Percentiles rank a stretch among this genome's conserved stretches.
These are phyloP conservation scores for Neopestalotiopsis clavispora DNA, from an alignment of 2,329 filamentous ascomycete species.

Conservation along the genomic window DNA sequence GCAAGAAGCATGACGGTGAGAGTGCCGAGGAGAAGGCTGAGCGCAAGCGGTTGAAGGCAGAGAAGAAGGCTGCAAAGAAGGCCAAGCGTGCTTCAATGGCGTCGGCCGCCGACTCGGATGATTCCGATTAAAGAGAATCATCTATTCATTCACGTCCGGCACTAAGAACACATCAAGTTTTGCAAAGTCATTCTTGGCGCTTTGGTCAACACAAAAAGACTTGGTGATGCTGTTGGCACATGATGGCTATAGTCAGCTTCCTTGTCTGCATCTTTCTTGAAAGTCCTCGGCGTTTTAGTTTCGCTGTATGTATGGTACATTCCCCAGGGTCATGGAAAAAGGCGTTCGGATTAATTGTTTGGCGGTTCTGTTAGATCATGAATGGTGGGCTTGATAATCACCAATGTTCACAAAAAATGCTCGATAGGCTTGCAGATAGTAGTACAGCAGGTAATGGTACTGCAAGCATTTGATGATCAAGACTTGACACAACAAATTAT, in stretches of 20 bases:
- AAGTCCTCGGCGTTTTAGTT: conserved; percentile 19
- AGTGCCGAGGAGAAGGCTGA: conserved; percentile 70
- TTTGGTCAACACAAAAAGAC: neutral
- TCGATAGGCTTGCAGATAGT: conserved; percentile 17
- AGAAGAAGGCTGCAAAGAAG: conserved; percentile 63
- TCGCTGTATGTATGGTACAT: conserved; percentile 20
- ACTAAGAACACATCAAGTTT: neutral
- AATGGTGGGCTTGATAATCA: neutral
- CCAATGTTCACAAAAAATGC: neutral
- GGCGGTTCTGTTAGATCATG: conserved; percentile 1
- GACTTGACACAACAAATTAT: neutral
- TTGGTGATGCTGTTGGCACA: neutral
- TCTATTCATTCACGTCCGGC: neutral
- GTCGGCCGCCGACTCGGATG: conserved; percentile 44
- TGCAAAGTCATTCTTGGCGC: neutral
- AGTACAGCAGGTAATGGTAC: conserved; percentile 4
- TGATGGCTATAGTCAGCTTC: neutral
- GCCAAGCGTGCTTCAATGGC: conserved; percentile 59
- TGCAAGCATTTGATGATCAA: conserved; percentile 3
- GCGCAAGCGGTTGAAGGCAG: conserved; percentile 63
- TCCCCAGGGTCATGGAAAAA: conserved; percentile 20
- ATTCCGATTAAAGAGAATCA: conserved; percentile 47
- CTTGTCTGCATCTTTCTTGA: conserved; percentile 1
- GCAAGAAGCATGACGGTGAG: conserved; percentile 81
- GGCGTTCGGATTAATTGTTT: conserved; percentile 20